A percentile compares a stretch with the other conserved stretches of the same genome.
These are phyloP conservation scores for Naematelia encephala DNA, from an alignment of 768 basidiomycete species.

Conservation along the genomic window DNA sequence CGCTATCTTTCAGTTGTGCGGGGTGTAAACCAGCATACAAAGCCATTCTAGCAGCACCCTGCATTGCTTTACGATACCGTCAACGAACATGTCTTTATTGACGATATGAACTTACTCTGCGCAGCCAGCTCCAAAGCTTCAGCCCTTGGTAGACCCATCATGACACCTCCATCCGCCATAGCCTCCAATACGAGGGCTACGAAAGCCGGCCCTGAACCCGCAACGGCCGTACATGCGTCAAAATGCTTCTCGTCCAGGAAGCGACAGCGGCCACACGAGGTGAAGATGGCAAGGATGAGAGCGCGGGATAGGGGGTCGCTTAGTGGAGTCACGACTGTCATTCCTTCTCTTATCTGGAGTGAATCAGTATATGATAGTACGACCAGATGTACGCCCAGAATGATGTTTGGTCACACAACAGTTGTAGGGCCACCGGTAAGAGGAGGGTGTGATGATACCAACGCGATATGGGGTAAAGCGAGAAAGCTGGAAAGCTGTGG, in stretches of 20 bases:
- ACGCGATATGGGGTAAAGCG: neutral
- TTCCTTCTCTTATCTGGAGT: constrained; percentile 97
- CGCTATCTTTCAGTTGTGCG: constrained; percentile 93
- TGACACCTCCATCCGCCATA: constrained; percentile 98
- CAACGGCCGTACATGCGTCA: constrained; percentile 94
- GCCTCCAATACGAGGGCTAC: constrained; percentile 95
- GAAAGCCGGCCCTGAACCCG: constrained; percentile 94
- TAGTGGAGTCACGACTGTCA: constrained; percentile 86
- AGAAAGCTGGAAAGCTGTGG: neutral
- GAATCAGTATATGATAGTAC: too few relatives aligned
- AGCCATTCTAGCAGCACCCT: constrained; percentile 95
- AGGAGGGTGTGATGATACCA: neutral
- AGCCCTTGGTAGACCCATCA: constrained; percentile 95
- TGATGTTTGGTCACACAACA: too few relatives aligned
- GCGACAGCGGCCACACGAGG: constrained; percentile 90
- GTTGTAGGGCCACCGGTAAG: too few relatives aligned
- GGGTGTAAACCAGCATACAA: constrained; percentile 85
- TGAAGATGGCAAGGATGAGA: constrained; percentile 89
- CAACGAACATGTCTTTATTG: neutral
- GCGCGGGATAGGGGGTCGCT: constrained; percentile 60
- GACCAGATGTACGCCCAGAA: too few relatives aligned
- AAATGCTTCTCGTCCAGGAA: constrained; percentile 99
- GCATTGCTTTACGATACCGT: constrained; percentile 66
- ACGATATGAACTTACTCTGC: constrained; percentile 64
- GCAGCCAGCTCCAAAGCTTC: constrained; percentile 94